Percentiles rank a stretch among this genome's conserved stretches.
Evolutionary conservation across 163 green algal species (phyloP).

Genomic region (Scenedesmus sp.): DNA sequence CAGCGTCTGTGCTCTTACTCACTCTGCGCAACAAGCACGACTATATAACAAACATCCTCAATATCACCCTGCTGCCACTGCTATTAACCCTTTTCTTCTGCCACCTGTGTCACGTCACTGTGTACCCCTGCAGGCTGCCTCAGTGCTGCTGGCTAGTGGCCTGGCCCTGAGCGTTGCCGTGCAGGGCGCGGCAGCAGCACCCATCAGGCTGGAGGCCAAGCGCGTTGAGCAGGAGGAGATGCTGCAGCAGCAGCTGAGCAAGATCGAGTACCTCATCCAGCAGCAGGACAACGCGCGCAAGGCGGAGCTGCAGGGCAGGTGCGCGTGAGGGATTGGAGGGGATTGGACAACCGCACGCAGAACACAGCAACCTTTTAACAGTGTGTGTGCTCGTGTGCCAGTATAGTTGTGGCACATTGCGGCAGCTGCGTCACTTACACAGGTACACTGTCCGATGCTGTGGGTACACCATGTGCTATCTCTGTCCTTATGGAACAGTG

Average conservation of each 20-base stretch:
- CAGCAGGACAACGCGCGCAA: slow-evolving; percentile 43
- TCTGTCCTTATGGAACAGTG: no score
- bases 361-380: no score
- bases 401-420: no score
- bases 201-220: background rate
- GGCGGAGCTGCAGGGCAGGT: slow-evolving; percentile 38
- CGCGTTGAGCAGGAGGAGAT: background rate
- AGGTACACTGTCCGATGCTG: no score
- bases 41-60: no score
- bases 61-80: background rate
- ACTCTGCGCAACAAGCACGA: no score
- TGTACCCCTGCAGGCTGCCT: background rate
- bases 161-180: slow-evolving; percentile 3
- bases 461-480: no score
- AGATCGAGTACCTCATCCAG: slow-evolving; percentile 33
- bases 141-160: slow-evolving; percentile 13
- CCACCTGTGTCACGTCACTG: background rate
- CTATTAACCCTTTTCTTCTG: background rate
- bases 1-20: no score
- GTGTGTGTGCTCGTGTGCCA: no score
- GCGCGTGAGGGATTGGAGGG: background rate
- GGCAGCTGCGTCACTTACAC: no score
- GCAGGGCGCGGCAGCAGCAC: slow-evolving; percentile 10
- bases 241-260: slow-evolving; percentile 26
- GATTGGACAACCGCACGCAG: no score